Percentiles rank a stretch among this genome's conserved stretches.
Conservation (phyloP, 345 rosid species). For the Bruguiera parviflora region DNA sequence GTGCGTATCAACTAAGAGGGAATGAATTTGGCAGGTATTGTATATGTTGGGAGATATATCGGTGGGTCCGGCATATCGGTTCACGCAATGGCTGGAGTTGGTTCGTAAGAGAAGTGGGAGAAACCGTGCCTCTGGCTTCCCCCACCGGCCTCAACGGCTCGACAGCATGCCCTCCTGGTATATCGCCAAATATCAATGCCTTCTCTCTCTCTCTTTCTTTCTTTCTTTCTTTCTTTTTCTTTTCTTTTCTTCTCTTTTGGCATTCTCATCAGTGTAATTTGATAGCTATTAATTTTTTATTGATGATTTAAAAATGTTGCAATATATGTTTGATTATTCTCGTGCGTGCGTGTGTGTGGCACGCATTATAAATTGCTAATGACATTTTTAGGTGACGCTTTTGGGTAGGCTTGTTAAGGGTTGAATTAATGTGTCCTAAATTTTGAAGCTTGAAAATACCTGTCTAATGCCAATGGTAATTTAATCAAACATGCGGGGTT, state of each 20-base stretch:
- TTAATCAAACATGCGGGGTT: background rate
- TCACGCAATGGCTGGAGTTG: slow-evolving; percentile 93
- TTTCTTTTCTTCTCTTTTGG: too few species aligned
- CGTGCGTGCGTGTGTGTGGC: too few species aligned
- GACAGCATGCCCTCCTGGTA: slow-evolving; percentile 47
- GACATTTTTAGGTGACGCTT: background rate
- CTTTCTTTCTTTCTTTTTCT: too few species aligned
- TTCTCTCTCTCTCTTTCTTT: background rate
- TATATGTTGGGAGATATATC: slow-evolving; percentile 98
- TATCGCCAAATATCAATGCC: background rate
- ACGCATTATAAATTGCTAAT: background rate
- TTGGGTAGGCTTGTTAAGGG: background rate
- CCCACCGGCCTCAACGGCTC: slow-evolving; percentile 54
- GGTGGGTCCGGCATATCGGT: slow-evolving; percentile 73
- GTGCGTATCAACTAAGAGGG: too few species aligned
- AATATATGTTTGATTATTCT: too few species aligned
- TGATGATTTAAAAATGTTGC: too few species aligned
- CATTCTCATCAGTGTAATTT: too few species aligned
- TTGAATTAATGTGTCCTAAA: background rate
- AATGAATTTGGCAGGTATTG: slow-evolving; percentile 53
- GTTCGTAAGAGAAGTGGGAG: slow-evolving; percentile 91
- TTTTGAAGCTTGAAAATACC: background rate
- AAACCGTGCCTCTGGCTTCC: slow-evolving; percentile 81
- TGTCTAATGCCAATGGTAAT: background rate
- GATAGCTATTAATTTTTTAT: too few species aligned